phyloP scores from a whole-genome alignment of 2,329 filamentous ascomycete species.

The Knoxdaviesia capensis region DNA sequence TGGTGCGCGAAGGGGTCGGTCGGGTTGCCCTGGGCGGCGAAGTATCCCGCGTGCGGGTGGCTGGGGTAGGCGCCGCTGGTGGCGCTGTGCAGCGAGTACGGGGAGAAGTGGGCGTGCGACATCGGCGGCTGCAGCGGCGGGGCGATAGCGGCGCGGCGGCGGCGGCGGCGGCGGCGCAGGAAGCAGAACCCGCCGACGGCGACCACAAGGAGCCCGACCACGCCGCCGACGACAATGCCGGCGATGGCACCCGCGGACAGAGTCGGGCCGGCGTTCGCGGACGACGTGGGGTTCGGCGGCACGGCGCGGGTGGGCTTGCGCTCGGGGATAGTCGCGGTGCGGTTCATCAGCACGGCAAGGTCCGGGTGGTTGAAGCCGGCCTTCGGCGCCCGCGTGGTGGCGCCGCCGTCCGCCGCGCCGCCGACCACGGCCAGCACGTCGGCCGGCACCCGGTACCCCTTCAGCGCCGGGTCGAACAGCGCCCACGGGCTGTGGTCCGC shows the following conservation, averaged over 20 bases:
- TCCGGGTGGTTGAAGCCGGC: constrained; percentile 28
- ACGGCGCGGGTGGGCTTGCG: constrained; percentile 29
- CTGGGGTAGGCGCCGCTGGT: no score
- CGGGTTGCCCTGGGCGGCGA: no score
- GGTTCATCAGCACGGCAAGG: constrained; percentile 30
- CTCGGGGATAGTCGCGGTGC: constrained; percentile 21
- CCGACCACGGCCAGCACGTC: constrained; percentile 28
- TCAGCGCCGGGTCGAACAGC: constrained; percentile 25
- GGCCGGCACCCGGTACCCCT: constrained; percentile 31
- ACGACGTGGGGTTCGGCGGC: background rate
- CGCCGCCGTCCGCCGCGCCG: constrained; percentile 28
- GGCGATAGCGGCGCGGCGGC: constrained; percentile 7
- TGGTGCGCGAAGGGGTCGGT: no score
- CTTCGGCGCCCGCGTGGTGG: constrained; percentile 28
- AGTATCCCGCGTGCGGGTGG: no score
- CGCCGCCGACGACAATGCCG: constrained; percentile 21
- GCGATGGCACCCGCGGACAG: constrained; percentile 19
- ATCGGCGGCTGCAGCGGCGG: constrained; percentile 12
- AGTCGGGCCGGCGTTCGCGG: background rate
- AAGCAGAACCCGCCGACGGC: constrained; percentile 12
- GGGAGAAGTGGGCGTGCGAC: constrained; percentile 4
- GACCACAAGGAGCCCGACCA: constrained; percentile 10
- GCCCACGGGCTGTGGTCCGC: constrained; percentile 26
- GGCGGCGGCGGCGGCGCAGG: constrained; percentile 10
- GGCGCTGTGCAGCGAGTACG: no score